phyloP scores from a whole-genome alignment of 306 rosid species.

The Quercus rubra region DNA sequence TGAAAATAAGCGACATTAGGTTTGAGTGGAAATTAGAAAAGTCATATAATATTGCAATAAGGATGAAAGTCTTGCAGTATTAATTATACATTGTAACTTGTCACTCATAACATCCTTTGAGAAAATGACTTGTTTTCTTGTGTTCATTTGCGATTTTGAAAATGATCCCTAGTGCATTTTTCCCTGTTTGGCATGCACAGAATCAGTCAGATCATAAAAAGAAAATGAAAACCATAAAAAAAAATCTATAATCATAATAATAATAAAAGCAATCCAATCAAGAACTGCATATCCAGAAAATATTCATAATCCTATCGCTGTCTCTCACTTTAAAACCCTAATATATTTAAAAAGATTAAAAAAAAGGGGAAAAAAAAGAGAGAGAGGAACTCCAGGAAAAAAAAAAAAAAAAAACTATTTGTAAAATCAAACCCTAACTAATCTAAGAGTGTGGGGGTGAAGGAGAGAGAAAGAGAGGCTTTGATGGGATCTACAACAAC shows the following conservation, averaged over 20 bases:
- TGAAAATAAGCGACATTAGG: neutral
- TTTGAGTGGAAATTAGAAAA: neutral
- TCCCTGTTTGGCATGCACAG: no score
- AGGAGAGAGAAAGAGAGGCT: neutral
- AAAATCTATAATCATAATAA: neutral
- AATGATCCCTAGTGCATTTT: no score
- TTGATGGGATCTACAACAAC: conserved; percentile 47
- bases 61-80: neutral
- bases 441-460: no score
- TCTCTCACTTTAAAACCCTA: neutral
- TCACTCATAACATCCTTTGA: neutral
- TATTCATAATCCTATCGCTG: neutral
- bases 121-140: no score
- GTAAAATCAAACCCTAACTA: conserved; percentile 25
- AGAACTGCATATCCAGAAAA: neutral
- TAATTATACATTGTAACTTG: neutral
- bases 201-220: no score
- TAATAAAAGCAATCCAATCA: neutral
- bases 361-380: neutral
- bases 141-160: no score
- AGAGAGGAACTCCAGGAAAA: neutral
- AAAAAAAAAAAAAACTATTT: neutral
- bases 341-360: neutral
- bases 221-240: no score
- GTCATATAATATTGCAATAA: neutral